phyloP scores from a whole-genome alignment of 192 early-diverging fungal species.

The Podila minutissima region DNA sequence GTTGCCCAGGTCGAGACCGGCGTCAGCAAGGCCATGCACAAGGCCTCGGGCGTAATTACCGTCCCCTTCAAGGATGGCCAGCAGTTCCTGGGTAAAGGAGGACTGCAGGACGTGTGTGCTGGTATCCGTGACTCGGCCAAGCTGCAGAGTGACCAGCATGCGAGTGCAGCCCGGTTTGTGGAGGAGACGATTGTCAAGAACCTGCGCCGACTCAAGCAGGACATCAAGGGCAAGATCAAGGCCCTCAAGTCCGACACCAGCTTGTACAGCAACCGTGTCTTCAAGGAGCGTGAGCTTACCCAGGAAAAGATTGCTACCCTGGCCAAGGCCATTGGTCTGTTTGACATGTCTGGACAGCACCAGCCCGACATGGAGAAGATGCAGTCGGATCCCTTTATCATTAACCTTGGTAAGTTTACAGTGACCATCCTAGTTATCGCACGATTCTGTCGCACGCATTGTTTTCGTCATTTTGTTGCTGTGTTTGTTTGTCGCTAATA shows the following conservation, averaged over 20 bases:
- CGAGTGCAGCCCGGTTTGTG: conserved; percentile 35
- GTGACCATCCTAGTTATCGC: neutral
- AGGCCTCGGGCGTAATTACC: conserved; percentile 30
- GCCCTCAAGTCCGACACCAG: conserved; percentile 42
- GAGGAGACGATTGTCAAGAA: conserved; percentile 47
- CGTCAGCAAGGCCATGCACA: conserved; percentile 36
- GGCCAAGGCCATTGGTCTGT: conserved; percentile 45
- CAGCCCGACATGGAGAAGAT: conserved; percentile 45
- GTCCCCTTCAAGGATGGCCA: conserved; percentile 52
- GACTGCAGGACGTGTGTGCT: conserved; percentile 49
- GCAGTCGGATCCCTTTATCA: conserved; percentile 29
- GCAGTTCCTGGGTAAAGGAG: conserved; percentile 42
- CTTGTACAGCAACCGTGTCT: conserved; percentile 48
- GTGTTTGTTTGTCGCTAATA: no score
- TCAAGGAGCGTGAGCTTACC: conserved; percentile 53
- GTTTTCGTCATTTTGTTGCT: no score
- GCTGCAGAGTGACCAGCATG: conserved; percentile 51
- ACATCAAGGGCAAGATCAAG: conserved; percentile 56
- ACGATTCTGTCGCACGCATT: neutral
- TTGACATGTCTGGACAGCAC: conserved; percentile 35
- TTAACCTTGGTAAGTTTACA: conserved; percentile 25
- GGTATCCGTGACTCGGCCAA: conserved; percentile 46
- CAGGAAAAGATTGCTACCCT: conserved; percentile 48
- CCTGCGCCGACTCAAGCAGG: conserved; percentile 48
- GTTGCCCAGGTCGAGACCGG: conserved; percentile 41